Conservation (phyloP, 2,329 filamentous ascomycete species). For the Emergomyces pasteurianus region DNA sequence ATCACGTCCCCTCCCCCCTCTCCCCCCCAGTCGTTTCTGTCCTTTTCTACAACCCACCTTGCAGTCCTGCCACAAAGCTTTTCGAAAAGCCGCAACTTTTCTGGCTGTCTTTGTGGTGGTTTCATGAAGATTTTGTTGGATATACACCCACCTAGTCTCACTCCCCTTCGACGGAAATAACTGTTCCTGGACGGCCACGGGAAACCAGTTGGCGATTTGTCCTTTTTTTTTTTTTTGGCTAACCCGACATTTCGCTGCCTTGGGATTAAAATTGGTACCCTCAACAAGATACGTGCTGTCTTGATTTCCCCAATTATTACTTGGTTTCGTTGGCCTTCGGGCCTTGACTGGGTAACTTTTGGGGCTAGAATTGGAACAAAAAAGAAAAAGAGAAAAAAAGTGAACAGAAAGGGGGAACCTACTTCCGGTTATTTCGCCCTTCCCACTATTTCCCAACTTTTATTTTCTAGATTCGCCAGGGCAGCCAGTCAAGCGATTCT, state of each 20-base stretch:
- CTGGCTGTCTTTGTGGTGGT: not conserved
- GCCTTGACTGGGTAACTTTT: not conserved
- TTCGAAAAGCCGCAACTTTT: not conserved
- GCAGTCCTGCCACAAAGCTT: not conserved
- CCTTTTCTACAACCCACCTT: not conserved
- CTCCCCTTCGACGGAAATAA: not conserved
- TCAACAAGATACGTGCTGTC: not conserved
- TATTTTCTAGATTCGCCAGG: not conserved
- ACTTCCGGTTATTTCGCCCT: not conserved
- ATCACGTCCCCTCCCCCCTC: too few relatives aligned
- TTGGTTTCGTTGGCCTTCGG: not conserved
- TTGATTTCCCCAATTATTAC: not conserved
- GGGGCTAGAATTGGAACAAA: not conserved
- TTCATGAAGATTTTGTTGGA: not conserved
- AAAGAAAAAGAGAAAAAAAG: not conserved
- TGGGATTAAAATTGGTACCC: not conserved
- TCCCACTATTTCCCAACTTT: not conserved
- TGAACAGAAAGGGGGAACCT: too few relatives aligned
- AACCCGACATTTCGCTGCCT: not conserved
- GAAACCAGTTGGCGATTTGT: too few relatives aligned
- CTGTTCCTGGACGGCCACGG: not conserved
- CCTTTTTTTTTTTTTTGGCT: not conserved
- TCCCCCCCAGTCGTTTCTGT: not conserved
- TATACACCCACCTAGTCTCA: not conserved
- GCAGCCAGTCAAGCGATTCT: not conserved